Evolutionary conservation across 2,329 filamentous ascomycete species (phyloP).

Genomic region (Colletotrichum chrysophilum): DNA sequence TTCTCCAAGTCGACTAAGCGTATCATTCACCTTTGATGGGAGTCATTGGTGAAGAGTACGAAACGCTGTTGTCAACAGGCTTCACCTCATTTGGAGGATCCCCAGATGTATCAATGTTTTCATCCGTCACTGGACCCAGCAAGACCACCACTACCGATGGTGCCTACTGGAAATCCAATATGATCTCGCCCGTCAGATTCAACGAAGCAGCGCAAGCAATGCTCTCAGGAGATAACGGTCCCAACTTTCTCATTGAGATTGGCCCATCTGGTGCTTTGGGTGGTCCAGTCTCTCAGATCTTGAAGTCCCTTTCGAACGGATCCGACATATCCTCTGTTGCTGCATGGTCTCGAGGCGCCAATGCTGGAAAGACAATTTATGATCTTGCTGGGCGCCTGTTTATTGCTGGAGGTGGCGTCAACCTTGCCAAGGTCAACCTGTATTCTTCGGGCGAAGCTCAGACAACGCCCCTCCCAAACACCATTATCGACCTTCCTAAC

Average conservation of each 20-base stretch:
- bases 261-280: conserved; percentile 33
- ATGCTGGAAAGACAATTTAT: neutral
- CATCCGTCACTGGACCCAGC: conserved; percentile 13
- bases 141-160: neutral
- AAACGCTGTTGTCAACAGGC: neutral
- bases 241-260: conserved; percentile 32
- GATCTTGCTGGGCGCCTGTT: neutral
- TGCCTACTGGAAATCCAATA: conserved; percentile 10
- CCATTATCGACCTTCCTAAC: conserved; percentile 12
- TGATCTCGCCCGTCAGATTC: conserved; percentile 7
- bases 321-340: neutral
- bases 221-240: neutral
- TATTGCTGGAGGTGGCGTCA: neutral
- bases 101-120: conserved; percentile 4
- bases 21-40: conserved; percentile 19
- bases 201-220: neutral
- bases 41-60: neutral
- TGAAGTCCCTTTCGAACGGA: conserved; percentile 12
- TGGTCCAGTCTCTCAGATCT: conserved; percentile 31
- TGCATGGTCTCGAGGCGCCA: neutral
- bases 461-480: neutral
- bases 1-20: conserved; percentile 25
- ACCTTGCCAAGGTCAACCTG: neutral
- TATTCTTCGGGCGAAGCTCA: neutral
- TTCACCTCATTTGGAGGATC: neutral